Evolutionary conservation across 176 grass and related monocot genomes (phyloP).

Genomic region (Rhynchospora breviuscula): DNA sequence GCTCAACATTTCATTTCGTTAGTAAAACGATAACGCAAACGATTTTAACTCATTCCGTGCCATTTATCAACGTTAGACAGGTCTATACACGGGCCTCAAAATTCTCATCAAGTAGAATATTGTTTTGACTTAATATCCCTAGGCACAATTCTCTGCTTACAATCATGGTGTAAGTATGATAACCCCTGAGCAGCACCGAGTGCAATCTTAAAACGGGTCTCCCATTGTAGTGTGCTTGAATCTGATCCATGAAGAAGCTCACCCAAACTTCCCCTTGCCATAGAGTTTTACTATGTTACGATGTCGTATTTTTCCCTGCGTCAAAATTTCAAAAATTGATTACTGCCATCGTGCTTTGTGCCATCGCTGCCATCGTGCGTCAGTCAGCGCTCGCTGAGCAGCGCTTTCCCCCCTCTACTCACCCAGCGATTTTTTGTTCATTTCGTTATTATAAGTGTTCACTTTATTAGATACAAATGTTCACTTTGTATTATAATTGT

Average conservation of each 20-base stretch:
- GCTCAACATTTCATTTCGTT: no score
- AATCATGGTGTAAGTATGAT: constrained; percentile 94
- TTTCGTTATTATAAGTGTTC: no score
- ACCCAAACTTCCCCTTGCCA: constrained; percentile 83
- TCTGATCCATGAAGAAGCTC: constrained; percentile 80
- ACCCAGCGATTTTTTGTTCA: no score
- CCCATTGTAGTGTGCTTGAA: constrained; percentile 72
- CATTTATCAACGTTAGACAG: no score
- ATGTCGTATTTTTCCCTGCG: constrained; percentile 97
- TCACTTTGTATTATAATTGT: no score
- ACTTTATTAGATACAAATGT: no score
- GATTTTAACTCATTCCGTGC: no score
- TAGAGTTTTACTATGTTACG: constrained; percentile 98
- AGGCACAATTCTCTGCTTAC: constrained; percentile 85
- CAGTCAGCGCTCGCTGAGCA: no score
- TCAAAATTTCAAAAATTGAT: constrained; percentile 96
- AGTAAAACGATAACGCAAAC: no score
- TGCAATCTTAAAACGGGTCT: constrained; percentile 76
- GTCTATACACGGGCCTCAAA: constrained; percentile 64
- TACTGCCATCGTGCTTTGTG: no score
- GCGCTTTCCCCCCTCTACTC: no score
- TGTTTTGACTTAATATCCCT: constrained; percentile 99
- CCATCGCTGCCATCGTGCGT: no score
- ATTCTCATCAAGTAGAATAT: constrained; percentile 97
- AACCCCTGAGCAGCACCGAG: constrained; percentile 88